These are phyloP conservation scores for Xylariaceae sp. DNA, from an alignment of 2,329 filamentous ascomycete genomes.

Conservation along the genomic window DNA sequence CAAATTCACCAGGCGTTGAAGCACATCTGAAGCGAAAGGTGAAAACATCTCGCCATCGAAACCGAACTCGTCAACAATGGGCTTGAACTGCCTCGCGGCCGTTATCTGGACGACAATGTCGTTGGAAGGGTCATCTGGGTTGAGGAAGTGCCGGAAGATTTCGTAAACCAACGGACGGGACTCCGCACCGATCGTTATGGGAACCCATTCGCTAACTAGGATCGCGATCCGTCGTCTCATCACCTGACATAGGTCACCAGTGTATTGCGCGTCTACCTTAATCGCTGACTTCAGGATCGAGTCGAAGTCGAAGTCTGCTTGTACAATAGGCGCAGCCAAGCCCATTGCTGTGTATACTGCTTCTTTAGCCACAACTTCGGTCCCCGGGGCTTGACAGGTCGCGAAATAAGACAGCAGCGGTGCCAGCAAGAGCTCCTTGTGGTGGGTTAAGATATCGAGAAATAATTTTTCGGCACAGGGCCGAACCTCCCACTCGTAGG, in stretches of 20 bases:
- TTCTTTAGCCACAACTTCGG: conserved; percentile 80
- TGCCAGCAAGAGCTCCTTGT: conserved; percentile 74
- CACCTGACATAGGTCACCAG: conserved; percentile 65
- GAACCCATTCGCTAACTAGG: conserved; percentile 83
- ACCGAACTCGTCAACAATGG: conserved; percentile 77
- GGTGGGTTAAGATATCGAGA: conserved; percentile 83
- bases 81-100: conserved; percentile 77
- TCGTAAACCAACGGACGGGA: conserved; percentile 76
- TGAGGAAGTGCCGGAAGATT: conserved; percentile 82
- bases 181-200: conserved; percentile 65
- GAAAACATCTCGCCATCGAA: conserved; percentile 72
- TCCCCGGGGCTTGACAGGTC: conserved; percentile 61
- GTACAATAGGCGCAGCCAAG: conserved; percentile 72
- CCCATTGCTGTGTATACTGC: conserved; percentile 93
- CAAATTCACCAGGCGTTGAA: conserved; percentile 71
- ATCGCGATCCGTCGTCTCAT: conserved; percentile 85
- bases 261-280: conserved; percentile 69
- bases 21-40: conserved; percentile 69
- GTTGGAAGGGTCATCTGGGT: conserved; percentile 71
- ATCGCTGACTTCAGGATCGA: conserved; percentile 70
- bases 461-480: conserved; percentile 94
- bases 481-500: conserved; percentile 88
- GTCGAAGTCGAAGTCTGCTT: conserved; percentile 77
- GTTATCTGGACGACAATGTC: conserved; percentile 91
- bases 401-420: conserved; percentile 81